Base-by-base conservation (phyloP, 1,139 yeast genomes). In the Kurtzmaniella quercitrusa region DNA sequence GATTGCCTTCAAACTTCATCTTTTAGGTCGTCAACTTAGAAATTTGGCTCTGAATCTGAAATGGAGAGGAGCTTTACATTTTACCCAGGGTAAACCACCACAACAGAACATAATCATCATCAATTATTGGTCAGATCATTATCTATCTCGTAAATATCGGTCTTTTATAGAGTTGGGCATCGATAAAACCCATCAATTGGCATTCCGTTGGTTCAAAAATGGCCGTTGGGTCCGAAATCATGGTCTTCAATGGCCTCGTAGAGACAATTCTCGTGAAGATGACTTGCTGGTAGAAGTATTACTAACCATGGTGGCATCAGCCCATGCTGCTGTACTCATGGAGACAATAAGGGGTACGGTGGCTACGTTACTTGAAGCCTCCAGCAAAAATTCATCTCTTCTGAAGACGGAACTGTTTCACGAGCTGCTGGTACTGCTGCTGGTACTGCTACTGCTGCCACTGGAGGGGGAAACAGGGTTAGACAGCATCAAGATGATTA, bases 11-110 rank as follows among this genome's bases (percentile, higher is more conserved):
- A 88, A 88, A 58, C 69, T 91, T 25, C 81, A 85, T 51, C 66
- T 85, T 46, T 68, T 90, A 16, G 82, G 87, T 48, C 71, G 78
- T 38, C 93, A 87, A 55, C 63, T 90, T 43, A 69, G 73, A 29
- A 75, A 73, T 18, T 63, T 85, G 46, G 54, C 65, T 25, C 79
- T 83, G 29, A 70, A 78, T 39, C 58, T 70, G 40, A 68, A 70
- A 47, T 86, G 95, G 85, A 75, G 82, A 41, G 81, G 85, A 14
- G 79, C 79, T 46, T 62, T 91, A 43, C 79, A 80, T 41, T 90
- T 84, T 59, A 31, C 36, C 10, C 36, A 31, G 16, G 36, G 36
- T 4, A 31, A 31, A 15, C 36, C 36, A 9, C 73, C 75, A 29
- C 85, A 84, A 56, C 79, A 78, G 48, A 76, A 86, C 1, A 62